phyloP scores from a whole-genome alignment of 192 early-diverging fungal species.

The Coemansia sp. region DNA sequence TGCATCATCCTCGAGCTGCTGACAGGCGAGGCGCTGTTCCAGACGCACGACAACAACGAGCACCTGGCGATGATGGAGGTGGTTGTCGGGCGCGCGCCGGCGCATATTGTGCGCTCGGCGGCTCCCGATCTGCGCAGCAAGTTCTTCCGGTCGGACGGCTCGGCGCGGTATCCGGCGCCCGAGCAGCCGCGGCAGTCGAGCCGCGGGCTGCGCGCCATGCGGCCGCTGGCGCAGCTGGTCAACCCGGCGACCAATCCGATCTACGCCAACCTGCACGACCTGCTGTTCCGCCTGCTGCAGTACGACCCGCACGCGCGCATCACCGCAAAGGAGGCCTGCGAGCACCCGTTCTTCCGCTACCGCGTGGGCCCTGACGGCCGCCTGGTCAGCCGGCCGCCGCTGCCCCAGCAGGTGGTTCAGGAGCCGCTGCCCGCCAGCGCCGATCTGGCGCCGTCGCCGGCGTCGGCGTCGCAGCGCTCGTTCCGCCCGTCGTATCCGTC shows the following conservation, averaged over 20 bases:
- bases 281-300: constrained; percentile 68
- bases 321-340: constrained; percentile 75
- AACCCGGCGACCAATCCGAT: constrained; percentile 46
- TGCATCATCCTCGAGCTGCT: constrained; percentile 95
- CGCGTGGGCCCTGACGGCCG: constrained; percentile 50
- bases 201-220: constrained; percentile 44
- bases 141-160: constrained; percentile 39
- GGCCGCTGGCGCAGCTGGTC: constrained; percentile 46
- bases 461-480: constrained; percentile 14
- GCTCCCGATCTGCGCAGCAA: constrained; percentile 26
- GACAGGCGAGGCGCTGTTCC: constrained; percentile 94
- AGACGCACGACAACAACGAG: constrained; percentile 96
- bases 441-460: constrained; percentile 10
- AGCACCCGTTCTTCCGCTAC: constrained; percentile 79
- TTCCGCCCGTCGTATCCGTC: constrained; percentile 29
- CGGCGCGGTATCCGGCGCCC: constrained; percentile 33
- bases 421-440: constrained; percentile 5
- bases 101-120: constrained; percentile 56
- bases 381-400: constrained; percentile 12
- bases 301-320: constrained; percentile 80
- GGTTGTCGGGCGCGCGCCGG: constrained; percentile 75
- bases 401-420: constrained; percentile 5
- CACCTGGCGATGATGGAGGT: constrained; percentile 96
- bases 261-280: constrained; percentile 58
- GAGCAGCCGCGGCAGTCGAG: constrained; percentile 38